A percentile compares a stretch with the other conserved stretches of the same genome.
phyloP scores from a whole-genome alignment of 2,329 filamentous ascomycete species.

The Anthostomella pinea region DNA sequence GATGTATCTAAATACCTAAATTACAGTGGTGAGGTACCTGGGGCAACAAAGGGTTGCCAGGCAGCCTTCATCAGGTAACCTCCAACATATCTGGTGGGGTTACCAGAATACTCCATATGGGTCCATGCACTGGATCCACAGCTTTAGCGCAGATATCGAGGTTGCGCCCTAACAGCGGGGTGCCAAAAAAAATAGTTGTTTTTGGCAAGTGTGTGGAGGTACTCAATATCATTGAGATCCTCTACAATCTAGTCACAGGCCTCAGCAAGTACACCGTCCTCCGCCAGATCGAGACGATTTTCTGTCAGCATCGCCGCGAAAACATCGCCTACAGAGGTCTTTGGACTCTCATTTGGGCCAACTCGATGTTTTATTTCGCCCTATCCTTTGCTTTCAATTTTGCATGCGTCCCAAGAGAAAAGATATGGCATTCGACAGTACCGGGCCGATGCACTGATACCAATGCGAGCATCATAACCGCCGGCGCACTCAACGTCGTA shows the following conservation, averaged over 20 bases:
- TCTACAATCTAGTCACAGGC: constrained; percentile 8
- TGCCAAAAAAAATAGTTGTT: too few relatives aligned
- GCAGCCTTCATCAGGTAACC: too few relatives aligned
- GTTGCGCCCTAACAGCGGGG: too few relatives aligned
- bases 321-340: constrained; percentile 3
- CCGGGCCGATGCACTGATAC: constrained; percentile 7
- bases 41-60: too few relatives aligned
- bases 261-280: constrained; percentile 9
- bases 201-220: too few relatives aligned
- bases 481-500: constrained; percentile 10
- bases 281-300: constrained; percentile 10
- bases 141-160: too few relatives aligned
- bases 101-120: too few relatives aligned
- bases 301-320: constrained; percentile 8
- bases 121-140: too few relatives aligned
- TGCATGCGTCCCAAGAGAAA: constrained; percentile 8
- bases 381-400: constrained; percentile 8
- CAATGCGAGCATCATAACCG: constrained; percentile 4
- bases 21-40: too few relatives aligned
- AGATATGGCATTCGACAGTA: constrained; percentile 6
- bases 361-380: constrained; percentile 8
- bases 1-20: too few relatives aligned
- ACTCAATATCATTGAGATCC: constrained; percentile 5
- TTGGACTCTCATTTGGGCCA: constrained; percentile 7
- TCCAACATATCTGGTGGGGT: too few relatives aligned